phyloP scores from a whole-genome alignment of 2,329 filamentous ascomycete genomes.

The Corniculantispora saksenae region DNA sequence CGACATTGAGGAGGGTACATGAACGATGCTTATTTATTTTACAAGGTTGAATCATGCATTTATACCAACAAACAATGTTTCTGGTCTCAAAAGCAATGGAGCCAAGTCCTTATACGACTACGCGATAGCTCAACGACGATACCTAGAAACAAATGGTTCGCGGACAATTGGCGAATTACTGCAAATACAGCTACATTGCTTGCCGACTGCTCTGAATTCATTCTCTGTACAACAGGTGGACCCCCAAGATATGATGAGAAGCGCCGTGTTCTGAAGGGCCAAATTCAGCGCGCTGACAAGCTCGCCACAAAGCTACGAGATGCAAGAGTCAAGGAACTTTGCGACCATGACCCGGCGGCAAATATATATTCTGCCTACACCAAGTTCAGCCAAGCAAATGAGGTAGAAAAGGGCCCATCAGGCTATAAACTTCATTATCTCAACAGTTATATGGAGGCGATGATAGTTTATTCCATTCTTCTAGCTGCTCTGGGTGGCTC shows the following conservation, averaged over 20 bases:
- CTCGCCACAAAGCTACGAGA: not conserved
- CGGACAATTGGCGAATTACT: not conserved
- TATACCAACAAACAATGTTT: not conserved
- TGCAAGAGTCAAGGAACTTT: not conserved
- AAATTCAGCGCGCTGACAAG: not conserved
- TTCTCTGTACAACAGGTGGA: not conserved
- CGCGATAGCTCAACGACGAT: not conserved
- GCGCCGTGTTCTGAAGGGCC: not conserved
- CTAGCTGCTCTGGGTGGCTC: not conserved
- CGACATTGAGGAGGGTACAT: not conserved
- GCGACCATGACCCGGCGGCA: not conserved
- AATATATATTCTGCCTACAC: not conserved
- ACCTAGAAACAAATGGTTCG: not conserved
- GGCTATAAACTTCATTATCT: not conserved
- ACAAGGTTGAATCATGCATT: not conserved
- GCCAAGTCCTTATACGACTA: not conserved
- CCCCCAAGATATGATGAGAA: not conserved
- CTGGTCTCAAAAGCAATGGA: not conserved
- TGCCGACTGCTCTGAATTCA: slow-evolving; percentile 3
- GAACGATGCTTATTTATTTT: not conserved
- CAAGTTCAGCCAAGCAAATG: not conserved
- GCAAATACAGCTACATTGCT: not conserved
- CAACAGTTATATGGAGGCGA: not conserved
- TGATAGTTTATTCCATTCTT: not conserved
- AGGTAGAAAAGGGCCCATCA: not conserved